phyloP scores from a whole-genome alignment of 441 rosid species.

The Erodium texanum region DNA sequence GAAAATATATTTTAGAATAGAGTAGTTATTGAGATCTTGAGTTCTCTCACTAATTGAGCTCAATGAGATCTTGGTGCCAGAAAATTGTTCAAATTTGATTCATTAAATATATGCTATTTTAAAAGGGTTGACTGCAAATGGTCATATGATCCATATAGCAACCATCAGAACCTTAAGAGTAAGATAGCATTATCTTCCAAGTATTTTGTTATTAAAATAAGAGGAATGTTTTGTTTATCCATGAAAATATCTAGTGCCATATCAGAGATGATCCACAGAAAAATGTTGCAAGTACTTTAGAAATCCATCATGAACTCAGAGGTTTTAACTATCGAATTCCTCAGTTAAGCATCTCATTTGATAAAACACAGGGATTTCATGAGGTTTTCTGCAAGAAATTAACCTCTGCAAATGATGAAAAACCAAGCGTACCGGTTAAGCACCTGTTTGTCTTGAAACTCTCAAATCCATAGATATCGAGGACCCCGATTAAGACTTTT shows the following conservation, averaged over 20 bases:
- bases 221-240: neutral
- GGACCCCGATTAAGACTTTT: conserved; percentile 78
- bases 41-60: no score
- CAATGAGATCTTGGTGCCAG: neutral
- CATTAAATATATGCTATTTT: neutral
- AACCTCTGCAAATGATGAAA: conserved; percentile 33
- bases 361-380: conserved; percentile 22
- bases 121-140: neutral
- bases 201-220: conserved; percentile 1
- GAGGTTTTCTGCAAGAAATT: conserved; percentile 26
- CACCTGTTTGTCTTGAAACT: conserved; percentile 99
- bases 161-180: conserved; percentile 8
- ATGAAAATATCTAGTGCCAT: conserved; percentile 5
- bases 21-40: no score
- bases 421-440: conserved; percentile 86
- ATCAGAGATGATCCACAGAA: neutral
- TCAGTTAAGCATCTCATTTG: conserved; percentile 16
- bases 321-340: conserved; percentile 7
- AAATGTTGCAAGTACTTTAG: neutral
- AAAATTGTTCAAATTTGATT: neutral
- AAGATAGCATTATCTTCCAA: conserved; percentile 7
- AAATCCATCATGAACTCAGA: conserved; percentile 6
- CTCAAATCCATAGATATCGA: conserved; percentile 77
- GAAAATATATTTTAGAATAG: no score
- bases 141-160: conserved; percentile 1